phyloP scores from a whole-genome alignment of 140 eudicot species.

The Ambrosia hybrid region DNA sequence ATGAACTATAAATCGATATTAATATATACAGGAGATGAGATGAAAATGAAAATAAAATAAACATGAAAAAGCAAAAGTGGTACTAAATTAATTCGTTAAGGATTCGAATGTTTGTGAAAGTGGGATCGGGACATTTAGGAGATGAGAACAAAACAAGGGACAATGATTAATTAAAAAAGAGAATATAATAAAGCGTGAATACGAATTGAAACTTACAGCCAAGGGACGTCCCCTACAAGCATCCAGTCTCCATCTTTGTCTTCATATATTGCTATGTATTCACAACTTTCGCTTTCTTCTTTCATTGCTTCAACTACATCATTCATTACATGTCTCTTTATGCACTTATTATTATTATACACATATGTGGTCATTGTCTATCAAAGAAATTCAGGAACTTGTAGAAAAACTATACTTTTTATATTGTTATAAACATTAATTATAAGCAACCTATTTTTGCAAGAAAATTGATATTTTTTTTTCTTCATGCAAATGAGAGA shows the following conservation, averaged over 20 bases:
- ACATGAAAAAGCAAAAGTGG: not conserved
- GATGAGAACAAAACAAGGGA: not conserved
- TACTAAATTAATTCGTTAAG: not conserved
- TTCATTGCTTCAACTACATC: conserved; percentile 45
- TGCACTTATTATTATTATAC: not conserved
- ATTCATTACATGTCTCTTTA: not conserved
- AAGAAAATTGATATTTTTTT: not conserved
- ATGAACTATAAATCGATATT: too few species aligned
- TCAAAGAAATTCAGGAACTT: too few species aligned
- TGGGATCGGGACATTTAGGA: conserved; percentile 8
- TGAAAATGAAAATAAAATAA: too few species aligned
- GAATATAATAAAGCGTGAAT: conserved; percentile 8
- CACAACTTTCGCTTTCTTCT: conserved; percentile 44
- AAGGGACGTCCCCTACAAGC: conserved; percentile 71
- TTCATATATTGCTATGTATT: conserved; percentile 67
- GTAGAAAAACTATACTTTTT: not conserved
- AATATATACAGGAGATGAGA: too few species aligned
- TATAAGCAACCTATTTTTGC: not conserved
- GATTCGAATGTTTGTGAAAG: conserved; percentile 20
- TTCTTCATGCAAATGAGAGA: not conserved
- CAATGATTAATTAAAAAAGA: conserved; percentile 25
- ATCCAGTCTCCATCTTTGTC: conserved; percentile 87
- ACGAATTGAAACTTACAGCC: conserved; percentile 47
- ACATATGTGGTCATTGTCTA: too few species aligned
- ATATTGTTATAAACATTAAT: not conserved